phyloP scores from a whole-genome alignment of 2,329 filamentous ascomycete genomes.

The Cladophialophora carrionii region DNA sequence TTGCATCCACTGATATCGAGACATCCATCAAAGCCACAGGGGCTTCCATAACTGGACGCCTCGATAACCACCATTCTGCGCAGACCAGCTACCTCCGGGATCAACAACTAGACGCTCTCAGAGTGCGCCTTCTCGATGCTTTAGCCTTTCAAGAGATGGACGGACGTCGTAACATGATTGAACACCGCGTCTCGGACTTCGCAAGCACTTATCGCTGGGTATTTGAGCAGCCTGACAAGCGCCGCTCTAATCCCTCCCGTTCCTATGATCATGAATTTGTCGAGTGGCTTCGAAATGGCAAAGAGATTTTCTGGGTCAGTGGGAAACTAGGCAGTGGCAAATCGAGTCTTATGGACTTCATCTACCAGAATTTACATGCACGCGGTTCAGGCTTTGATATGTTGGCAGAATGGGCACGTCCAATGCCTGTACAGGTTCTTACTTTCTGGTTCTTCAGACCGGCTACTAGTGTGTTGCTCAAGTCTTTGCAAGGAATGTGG shows the following conservation, averaged over 20 bases:
- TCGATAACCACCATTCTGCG: neutral
- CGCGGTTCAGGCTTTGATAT: neutral
- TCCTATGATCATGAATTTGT: constrained; percentile 2
- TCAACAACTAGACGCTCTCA: neutral
- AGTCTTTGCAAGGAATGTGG: constrained; percentile 24
- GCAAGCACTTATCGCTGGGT: constrained; percentile 23
- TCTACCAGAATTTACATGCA: constrained; percentile 18
- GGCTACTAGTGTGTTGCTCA: constrained; percentile 16
- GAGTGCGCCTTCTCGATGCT: constrained; percentile 16
- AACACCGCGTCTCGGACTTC: constrained; percentile 17
- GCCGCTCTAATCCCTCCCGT: neutral
- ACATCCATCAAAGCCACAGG: constrained; percentile 11
- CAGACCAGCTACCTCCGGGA: neutral
- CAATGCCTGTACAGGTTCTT: constrained; percentile 12
- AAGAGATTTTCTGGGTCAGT: constrained; percentile 34
- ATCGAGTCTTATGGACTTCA: constrained; percentile 36
- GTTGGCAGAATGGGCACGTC: constrained; percentile 19
- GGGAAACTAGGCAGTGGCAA: constrained; percentile 39
- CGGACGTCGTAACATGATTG: constrained; percentile 26
- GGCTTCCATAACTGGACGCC: neutral
- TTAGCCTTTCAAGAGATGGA: constrained; percentile 26
- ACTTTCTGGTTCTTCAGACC: constrained; percentile 27
- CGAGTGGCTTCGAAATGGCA: constrained; percentile 13
- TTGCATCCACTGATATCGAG: constrained; percentile 1
- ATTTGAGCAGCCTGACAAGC: neutral